These are phyloP conservation scores for Sapria himalayana DNA, from an alignment of 345 rosid genomes.

Conservation along the genomic window DNA sequence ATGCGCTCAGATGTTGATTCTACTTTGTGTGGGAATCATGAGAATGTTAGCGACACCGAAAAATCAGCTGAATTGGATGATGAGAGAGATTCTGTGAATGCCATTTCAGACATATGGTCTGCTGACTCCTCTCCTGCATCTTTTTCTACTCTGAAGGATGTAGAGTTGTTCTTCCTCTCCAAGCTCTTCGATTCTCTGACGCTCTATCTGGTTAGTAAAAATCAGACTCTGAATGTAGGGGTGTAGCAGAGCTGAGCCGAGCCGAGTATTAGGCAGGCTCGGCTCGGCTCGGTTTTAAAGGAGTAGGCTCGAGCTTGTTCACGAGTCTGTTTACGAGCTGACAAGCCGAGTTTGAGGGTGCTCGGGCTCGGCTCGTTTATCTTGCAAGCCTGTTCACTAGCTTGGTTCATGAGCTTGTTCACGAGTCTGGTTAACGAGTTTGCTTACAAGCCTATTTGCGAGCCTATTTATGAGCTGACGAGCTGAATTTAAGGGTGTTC, in stretches of 20 bases:
- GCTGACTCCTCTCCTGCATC: slow-evolving; percentile 17
- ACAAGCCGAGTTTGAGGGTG: no score
- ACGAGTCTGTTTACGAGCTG: no score
- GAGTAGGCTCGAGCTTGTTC: no score
- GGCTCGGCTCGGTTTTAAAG: no score
- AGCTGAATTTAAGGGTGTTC: no score
- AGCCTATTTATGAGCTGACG: no score
- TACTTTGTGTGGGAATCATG: slow-evolving; percentile 15
- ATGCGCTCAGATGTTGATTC: slow-evolving; percentile 18
- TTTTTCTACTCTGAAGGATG: slow-evolving; percentile 25
- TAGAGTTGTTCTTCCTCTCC: slow-evolving; percentile 33
- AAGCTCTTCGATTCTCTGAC: slow-evolving; percentile 62
- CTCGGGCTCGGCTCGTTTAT: no score
- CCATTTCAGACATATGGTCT: slow-evolving; percentile 50
- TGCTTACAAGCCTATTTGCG: no score
- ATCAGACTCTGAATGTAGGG: neutral
- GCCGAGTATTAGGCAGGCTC: no score
- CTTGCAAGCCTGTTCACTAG: no score
- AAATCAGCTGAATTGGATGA: slow-evolving; percentile 16
- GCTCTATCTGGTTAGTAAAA: slow-evolving; percentile 40
- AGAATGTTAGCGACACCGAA: slow-evolving; percentile 11
- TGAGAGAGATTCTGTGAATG: slow-evolving; percentile 23
- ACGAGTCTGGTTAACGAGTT: no score
- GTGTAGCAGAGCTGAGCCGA: neutral
- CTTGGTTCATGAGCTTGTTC: no score